Base-by-base conservation (phyloP, 2,329 filamentous ascomycete species). In the Claviceps humidiphila region DNA sequence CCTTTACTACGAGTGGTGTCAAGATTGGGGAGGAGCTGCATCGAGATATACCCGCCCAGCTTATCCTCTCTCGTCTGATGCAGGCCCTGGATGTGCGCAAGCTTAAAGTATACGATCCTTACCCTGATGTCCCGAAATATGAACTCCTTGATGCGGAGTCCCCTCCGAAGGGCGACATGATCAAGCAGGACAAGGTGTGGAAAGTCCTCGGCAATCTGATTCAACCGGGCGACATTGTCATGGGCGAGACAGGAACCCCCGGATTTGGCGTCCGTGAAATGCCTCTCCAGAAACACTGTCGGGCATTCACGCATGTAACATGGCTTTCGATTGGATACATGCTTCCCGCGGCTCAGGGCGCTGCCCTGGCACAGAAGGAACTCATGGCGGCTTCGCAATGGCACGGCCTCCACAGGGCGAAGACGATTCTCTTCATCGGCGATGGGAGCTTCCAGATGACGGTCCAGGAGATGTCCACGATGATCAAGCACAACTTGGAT, bases 371-470 rank as follows among this genome's bases (percentile, higher is more conserved):
- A 0, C 70, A 75, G 3, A 63, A 65, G 20, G 77, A 81, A 52
- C 60, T 73, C 2, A 54, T 57, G 13, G 50, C 54, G 5, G 51
- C 55, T 2, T 55, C 54, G 2, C 49, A 57, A 1, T 59, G 57
- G 40, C 47, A 58, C 17, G 55, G 54, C n/a, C 16, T 59, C 16
- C 52, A 55, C 14, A 51, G 54, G 9, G 59, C 64, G 6, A 62
- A 64, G 14, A 77, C 78, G 0, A 70, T 82, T 9, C 64, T 83
- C 1, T 71, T 81, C 55, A 81, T 81, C 38, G 81, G 80, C 5
- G 81, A 84, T 50, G 82, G 81, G 3, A 81, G 78, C 55, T 74
- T 85, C 54, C 77, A 84, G 56, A 76, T 85, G 67, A 85, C 81
- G 0, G 80, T 74, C 0, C 82, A 86, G 60, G 81, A 84, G 56